phyloP scores from a whole-genome alignment of 2,329 filamentous ascomycete genomes.

The Orbilia javanica region DNA sequence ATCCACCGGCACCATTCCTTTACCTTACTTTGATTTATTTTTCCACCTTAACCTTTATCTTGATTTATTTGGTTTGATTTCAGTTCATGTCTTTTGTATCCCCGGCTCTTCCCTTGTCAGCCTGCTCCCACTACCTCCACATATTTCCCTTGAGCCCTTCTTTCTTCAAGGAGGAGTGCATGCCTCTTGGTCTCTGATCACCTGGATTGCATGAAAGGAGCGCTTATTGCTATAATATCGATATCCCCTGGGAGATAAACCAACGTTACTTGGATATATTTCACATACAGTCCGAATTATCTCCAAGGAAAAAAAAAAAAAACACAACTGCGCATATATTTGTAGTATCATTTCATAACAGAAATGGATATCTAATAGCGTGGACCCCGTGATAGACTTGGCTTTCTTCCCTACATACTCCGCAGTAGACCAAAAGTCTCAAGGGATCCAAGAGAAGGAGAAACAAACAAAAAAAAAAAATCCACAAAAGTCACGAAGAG shows the following conservation, averaged over 20 bases:
- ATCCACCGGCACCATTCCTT: background rate
- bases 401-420: slow-evolving; percentile 20
- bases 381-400: slow-evolving; percentile 19
- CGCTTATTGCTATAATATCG: no score
- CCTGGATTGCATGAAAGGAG: slow-evolving; percentile 10
- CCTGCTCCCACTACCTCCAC: slow-evolving; percentile 43
- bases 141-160: slow-evolving; percentile 2
- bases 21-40: background rate
- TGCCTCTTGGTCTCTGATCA: no score
- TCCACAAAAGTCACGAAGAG: no score
- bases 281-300: slow-evolving; percentile 6
- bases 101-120: no score
- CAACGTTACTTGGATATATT: no score
- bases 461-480: no score
- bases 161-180: background rate
- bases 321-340: no score
- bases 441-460: no score
- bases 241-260: no score
- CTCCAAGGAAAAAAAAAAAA: slow-evolving; percentile 9
- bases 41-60: no score
- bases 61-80: no score
- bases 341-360: background rate
- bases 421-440: slow-evolving; percentile 22
- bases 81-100: no score
- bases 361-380: slow-evolving; percentile 45